Conservation (phyloP, 1,284 basidiomycete species). For the Cutaneotrichosporon cavernicola region DNA sequence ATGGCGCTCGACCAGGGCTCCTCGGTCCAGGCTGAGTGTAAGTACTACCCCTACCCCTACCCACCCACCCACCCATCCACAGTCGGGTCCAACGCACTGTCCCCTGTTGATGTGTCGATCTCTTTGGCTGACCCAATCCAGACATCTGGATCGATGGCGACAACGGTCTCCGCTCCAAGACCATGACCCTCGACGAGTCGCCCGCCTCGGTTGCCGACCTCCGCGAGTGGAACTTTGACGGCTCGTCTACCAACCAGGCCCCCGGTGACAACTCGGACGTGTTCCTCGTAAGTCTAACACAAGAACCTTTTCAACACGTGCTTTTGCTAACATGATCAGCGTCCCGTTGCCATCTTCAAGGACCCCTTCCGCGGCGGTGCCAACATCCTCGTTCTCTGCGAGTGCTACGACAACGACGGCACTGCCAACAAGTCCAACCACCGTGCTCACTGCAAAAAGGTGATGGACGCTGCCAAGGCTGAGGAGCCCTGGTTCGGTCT, state of each 20-base stretch:
- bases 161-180: conserved; percentile 86
- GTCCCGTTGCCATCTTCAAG: conserved; percentile 95
- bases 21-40: conserved; percentile 90
- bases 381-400: conserved; percentile 95
- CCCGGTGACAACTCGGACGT: conserved; percentile 94
- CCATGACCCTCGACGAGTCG: conserved; percentile 59
- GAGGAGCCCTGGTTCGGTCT: conserved; percentile 92
- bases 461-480: conserved; percentile 85
- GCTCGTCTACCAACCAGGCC: conserved; percentile 94
- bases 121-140: conserved; percentile 45
- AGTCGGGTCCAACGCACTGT: background rate
- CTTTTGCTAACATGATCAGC: conserved; percentile 44
- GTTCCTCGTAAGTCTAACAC: conserved; percentile 63
- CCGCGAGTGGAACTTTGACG: conserved; percentile 99
- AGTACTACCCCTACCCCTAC: too few species aligned
- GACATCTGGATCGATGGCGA: conserved; percentile 97
- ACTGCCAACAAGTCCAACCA: conserved; percentile 97
- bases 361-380: conserved; percentile 99
- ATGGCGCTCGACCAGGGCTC: conserved; percentile 81
- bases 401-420: conserved; percentile 98
- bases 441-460: conserved; percentile 85
- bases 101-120: background rate
- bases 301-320: background rate
- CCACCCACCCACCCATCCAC: too few species aligned
- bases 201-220: conserved; percentile 50